These are phyloP conservation scores for Haematococcus sp. DNA, from an alignment of 139 green algal species.

Conservation along the genomic window DNA sequence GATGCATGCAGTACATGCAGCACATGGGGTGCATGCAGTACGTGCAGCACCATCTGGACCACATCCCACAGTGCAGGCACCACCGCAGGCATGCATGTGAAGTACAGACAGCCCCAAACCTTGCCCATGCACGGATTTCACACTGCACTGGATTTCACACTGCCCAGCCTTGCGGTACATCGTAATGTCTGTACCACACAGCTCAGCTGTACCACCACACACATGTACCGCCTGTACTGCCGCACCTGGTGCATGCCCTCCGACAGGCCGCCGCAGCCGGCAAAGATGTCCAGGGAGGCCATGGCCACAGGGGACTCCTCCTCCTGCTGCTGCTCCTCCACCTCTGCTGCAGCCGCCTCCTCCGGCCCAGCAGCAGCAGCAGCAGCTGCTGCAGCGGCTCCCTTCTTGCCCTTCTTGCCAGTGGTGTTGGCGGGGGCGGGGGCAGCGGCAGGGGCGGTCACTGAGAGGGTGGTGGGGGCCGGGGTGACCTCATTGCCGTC, in stretches of 20 bases:
- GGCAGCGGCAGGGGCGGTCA: not conserved
- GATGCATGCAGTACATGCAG: too few relatives aligned
- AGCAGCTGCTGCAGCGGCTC: not conserved
- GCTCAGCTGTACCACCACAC: not conserved
- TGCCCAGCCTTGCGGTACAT: too few relatives aligned
- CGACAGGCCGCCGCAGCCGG: constrained; percentile 88
- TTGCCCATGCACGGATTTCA: too few relatives aligned
- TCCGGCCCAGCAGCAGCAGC: not conserved
- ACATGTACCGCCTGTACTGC: not conserved
- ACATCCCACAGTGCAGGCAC: too few relatives aligned
- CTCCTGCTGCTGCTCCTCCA: constrained; percentile 16
- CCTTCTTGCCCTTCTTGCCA: constrained; percentile 8
- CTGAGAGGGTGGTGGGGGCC: constrained; percentile 3
- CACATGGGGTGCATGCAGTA: too few relatives aligned
- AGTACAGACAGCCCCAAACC: too few relatives aligned
- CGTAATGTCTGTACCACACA: not conserved
- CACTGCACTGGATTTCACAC: too few relatives aligned
- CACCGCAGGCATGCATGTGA: too few relatives aligned
- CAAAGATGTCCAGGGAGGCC: constrained; percentile 95
- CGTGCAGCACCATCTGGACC: too few relatives aligned
- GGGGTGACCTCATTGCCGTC: constrained; percentile 78
- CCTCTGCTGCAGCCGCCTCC: constrained; percentile 3
- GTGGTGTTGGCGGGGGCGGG: not conserved
- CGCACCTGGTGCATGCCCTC: constrained; percentile 91
- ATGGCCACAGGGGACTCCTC: constrained; percentile 20